These are phyloP conservation scores for Bruguiera parviflora DNA, from an alignment of 345 rosid species.

Conservation along the genomic window DNA sequence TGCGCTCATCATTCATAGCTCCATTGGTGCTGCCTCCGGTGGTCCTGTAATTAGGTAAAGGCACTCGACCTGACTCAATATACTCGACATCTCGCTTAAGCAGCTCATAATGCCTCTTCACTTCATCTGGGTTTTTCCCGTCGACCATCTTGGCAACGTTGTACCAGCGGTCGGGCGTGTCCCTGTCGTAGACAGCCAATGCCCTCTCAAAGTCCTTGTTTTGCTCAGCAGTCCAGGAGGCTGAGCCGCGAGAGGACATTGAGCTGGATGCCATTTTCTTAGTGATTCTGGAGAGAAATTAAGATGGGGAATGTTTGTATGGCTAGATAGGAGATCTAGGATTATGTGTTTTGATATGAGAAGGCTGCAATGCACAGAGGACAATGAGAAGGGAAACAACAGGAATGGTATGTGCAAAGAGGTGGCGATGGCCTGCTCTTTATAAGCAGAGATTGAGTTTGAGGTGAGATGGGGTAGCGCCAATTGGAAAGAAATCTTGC, in stretches of 20 bases:
- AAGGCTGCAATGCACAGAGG: slow-evolving; percentile 5
- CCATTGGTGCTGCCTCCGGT: slow-evolving; percentile 31
- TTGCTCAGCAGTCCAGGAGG: slow-evolving; percentile 76
- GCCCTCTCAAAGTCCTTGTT: slow-evolving; percentile 96
- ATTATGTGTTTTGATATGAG: not conserved
- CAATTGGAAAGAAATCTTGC: slow-evolving; percentile 45
- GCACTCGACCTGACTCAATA: slow-evolving; percentile 81
- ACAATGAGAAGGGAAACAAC: slow-evolving; percentile 13
- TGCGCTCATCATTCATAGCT: slow-evolving; percentile 29
- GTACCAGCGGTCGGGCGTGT: slow-evolving; percentile 95
- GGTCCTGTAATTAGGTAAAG: slow-evolving; percentile 72
- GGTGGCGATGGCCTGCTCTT: slow-evolving; percentile 47
- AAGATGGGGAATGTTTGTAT: not conserved
- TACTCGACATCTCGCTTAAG: slow-evolving; percentile 67
- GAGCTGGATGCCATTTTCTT: slow-evolving; percentile 68
- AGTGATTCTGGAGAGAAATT: not conserved
- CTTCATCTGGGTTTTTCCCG: slow-evolving; percentile 83
- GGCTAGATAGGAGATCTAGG: not conserved
- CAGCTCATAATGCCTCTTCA: slow-evolving; percentile 68
- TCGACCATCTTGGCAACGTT: slow-evolving; percentile 92
- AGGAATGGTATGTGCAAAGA: slow-evolving; percentile 41
- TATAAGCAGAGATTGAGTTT: slow-evolving; percentile 45
- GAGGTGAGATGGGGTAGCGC: slow-evolving; percentile 36
- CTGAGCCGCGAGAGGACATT: slow-evolving; percentile 66
- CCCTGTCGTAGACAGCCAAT: slow-evolving; percentile 81